phyloP scores from a whole-genome alignment of 768 basidiomycete species.

The Phlebiopsis gigantea region DNA sequence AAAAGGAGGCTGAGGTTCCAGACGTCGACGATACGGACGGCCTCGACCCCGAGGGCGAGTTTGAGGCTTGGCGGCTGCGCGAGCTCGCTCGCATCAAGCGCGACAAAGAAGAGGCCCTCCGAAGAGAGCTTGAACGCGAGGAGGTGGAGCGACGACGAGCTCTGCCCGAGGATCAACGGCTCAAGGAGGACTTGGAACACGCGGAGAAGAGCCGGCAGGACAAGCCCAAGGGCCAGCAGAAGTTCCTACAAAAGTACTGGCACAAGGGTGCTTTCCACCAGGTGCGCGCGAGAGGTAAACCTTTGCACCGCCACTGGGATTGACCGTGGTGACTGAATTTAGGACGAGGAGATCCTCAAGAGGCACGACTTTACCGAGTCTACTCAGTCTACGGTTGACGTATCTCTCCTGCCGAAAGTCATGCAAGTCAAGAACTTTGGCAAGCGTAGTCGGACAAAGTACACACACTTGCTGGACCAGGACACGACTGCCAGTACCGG shows the following conservation, averaged over 20 bases:
- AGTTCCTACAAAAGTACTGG: constrained; percentile 97
- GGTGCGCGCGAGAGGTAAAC: constrained; percentile 37
- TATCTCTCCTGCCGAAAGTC: constrained; percentile 84
- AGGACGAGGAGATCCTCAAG: constrained; percentile 87
- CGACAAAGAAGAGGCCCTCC: constrained; percentile 86
- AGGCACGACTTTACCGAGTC: constrained; percentile 86
- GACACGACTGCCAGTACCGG: constrained; percentile 70
- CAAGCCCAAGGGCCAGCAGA: constrained; percentile 87
- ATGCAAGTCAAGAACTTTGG: constrained; percentile 98
- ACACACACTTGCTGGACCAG: constrained; percentile 93
- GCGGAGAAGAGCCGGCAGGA: constrained; percentile 80
- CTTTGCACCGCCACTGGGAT: constrained; percentile 1
- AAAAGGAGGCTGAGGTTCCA: constrained; percentile 76
- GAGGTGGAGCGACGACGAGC: constrained; percentile 90
- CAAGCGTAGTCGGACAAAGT: constrained; percentile 89
- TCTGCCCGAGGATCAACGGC: constrained; percentile 86
- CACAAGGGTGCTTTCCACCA: constrained; percentile 99
- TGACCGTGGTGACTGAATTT: constrained; percentile 6
- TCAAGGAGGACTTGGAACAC: constrained; percentile 87
- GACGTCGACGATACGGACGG: constrained; percentile 97
- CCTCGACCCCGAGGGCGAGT: constrained; percentile 81
- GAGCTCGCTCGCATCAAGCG: constrained; percentile 91
- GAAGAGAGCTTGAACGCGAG: constrained; percentile 65
- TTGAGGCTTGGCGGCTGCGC: constrained; percentile 93
- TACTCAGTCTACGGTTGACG: constrained; percentile 83